A percentile compares a stretch with the other conserved stretches of the same genome.
phyloP scores from a whole-genome alignment of 179 eudicot species.

The Pouteria campechiana region DNA sequence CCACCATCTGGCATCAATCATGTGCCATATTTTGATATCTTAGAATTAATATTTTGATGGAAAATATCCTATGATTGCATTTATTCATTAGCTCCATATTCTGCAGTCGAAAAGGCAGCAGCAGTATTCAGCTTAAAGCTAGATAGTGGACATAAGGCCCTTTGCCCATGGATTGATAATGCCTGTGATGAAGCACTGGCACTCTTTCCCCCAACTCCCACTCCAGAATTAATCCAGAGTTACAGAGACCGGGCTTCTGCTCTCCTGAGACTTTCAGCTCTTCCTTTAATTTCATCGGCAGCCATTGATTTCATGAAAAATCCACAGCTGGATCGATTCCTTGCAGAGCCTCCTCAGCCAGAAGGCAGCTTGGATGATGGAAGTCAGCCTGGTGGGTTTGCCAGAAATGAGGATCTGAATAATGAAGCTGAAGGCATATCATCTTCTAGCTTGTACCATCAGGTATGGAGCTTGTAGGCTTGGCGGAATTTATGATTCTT shows the following conservation, averaged over 20 bases:
- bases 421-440: conserved; percentile 18
- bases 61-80: no score
- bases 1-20: no score
- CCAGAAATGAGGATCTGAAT: conserved; percentile 26
- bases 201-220: conserved; percentile 57
- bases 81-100: no score
- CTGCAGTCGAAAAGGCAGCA: conserved; percentile 88
- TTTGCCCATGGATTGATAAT: conserved; percentile 91
- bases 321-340: conserved; percentile 55
- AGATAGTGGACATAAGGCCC: conserved; percentile 74
- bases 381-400: conserved; percentile 22
- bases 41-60: no score
- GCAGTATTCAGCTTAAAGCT: conserved; percentile 82
- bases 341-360: conserved; percentile 32
- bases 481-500: neutral
- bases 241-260: conserved; percentile 58
- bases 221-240: conserved; percentile 44
- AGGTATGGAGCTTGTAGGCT: conserved; percentile 35
- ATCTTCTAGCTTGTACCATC: conserved; percentile 48
- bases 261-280: conserved; percentile 56
- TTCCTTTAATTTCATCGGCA: conserved; percentile 52
- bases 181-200: conserved; percentile 70
- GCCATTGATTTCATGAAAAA: conserved; percentile 39
- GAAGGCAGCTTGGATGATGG: conserved; percentile 32
- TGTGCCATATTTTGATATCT: no score